phyloP scores from a whole-genome alignment of 352 stramenopile genomes.

The Phytophthora cactorum region DNA sequence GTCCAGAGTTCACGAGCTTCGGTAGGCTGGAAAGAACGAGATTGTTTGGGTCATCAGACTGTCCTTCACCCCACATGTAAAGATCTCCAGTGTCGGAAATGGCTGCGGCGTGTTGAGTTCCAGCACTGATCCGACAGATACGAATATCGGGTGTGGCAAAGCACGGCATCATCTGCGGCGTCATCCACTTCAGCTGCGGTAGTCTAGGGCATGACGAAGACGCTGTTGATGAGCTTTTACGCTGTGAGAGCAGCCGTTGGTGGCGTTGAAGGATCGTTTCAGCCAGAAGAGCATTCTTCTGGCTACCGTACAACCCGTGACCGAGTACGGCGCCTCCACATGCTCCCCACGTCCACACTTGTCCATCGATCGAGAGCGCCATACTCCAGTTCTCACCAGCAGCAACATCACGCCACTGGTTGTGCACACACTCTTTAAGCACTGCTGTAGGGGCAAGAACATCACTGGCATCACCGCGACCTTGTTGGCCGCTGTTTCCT shows the following conservation, averaged over 20 bases:
- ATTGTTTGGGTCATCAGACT: not conserved
- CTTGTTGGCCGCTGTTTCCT: slow-evolving; percentile 82
- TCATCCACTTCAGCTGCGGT: slow-evolving; percentile 50
- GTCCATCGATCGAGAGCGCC: slow-evolving; percentile 63
- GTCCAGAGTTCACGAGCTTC: slow-evolving; percentile 34
- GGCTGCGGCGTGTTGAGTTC: slow-evolving; percentile 85
- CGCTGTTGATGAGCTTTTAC: not conserved
- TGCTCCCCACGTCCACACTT: slow-evolving; percentile 85
- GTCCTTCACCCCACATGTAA: slow-evolving; percentile 87
- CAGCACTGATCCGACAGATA: slow-evolving; percentile 79
- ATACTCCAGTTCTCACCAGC: slow-evolving; percentile 84
- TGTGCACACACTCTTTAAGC: slow-evolving; percentile 11
- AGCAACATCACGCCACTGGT: slow-evolving; percentile 54
- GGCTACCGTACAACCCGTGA: slow-evolving; percentile 30
- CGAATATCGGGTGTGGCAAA: slow-evolving; percentile 41
- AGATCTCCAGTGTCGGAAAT: slow-evolving; percentile 89
- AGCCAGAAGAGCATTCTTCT: slow-evolving; percentile 31
- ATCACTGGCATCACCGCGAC: slow-evolving; percentile 57
- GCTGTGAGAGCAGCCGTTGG: slow-evolving; percentile 35
- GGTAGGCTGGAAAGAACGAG: slow-evolving; percentile 26
- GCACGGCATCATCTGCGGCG: slow-evolving; percentile 48
- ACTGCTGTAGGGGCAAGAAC: slow-evolving; percentile 32
- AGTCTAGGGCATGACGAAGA: slow-evolving; percentile 13
- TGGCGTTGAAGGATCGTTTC: slow-evolving; percentile 58
- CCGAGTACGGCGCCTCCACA: slow-evolving; percentile 72